Evolutionary conservation across 108 stramenopile genomes (phyloP), one percentile per base, ranked within the genome.

Genomic region (Pseudonitzschia multistriata): DNA sequence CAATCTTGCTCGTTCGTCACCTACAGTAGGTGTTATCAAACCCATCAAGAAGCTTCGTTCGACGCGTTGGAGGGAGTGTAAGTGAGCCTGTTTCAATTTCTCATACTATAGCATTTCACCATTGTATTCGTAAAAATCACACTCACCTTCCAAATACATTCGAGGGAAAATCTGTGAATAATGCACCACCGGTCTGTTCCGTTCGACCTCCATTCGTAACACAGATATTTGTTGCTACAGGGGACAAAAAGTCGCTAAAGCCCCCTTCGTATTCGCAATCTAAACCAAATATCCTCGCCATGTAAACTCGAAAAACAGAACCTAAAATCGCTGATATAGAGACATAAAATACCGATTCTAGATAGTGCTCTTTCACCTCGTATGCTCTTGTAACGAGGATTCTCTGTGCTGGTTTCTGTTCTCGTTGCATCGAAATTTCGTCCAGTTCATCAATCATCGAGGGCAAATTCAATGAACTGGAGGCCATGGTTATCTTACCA

Each of bases 161-260:
- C 17, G 83, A 81, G 0, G 89, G 89, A 13, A 88, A 71, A 34
- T 86, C 87, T 33, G 75, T 59, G 61, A 91, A 91, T 22, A 91
- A 70, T 28, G 89, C 89, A 10, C 89, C 89, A 17, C 89, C 89
- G 17, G 83, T 81, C 64, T 88, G 89, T 48, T 47, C 40, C 0
- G 83, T 84, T 53, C 25, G 53, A n/a, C 89, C 89, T 21, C 70
- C 66, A 21, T 83, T 66, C n/a, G 89, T 90, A 36, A 90, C 72
- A 61, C 89, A 90, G 30, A 88, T 79, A 3, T 62, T 30, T 11
- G 31, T 33, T 39, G 81, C 82, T 22, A 82, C 31, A 6, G 85
- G 81, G 15, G 71, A 73, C 24, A 90, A 65, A 50, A 80, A 83
- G 70, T 85, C 85, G n/a, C 71, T 21, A 17, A 45, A n/a, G n/a